Conservation (phyloP, 208 protist genomes). For the Acanthamoeba comandoni region DNA sequence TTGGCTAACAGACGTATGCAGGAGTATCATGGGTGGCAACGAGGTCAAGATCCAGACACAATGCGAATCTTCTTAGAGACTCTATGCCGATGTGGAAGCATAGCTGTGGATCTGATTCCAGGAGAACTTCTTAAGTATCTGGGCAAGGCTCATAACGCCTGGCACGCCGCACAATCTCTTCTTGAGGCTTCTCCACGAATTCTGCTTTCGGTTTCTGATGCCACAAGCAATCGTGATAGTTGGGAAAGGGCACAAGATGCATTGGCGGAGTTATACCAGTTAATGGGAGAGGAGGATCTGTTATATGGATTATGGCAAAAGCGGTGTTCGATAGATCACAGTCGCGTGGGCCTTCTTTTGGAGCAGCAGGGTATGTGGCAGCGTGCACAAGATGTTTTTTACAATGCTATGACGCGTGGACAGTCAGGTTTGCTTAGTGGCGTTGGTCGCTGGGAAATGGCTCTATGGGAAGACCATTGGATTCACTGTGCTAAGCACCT, state of each 20-base stretch:
- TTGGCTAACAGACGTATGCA: too few relatives aligned
- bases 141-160: constrained; percentile 55
- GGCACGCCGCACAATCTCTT: constrained; percentile 17
- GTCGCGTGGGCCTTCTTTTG: neutral
- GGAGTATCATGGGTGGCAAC: too few relatives aligned
- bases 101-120: neutral
- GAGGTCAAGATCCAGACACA: too few relatives aligned
- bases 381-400: constrained; percentile 14
- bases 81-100: too few relatives aligned
- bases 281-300: constrained; percentile 29
- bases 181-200: neutral
- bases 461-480: constrained; percentile 49
- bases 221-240: neutral
- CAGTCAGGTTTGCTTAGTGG: constrained; percentile 14
- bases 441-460: constrained; percentile 12
- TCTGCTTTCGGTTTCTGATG: neutral
- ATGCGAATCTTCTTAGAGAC: too few relatives aligned
- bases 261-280: constrained; percentile 47
- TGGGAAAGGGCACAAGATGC: constrained; percentile 27
- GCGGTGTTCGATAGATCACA: neutral
- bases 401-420: constrained; percentile 34
- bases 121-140: constrained; percentile 55
- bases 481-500: constrained; percentile 54
- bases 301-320: constrained; percentile 10
- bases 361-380: constrained; percentile 63